Evolutionary conservation across 1,284 basidiomycete genomes (phyloP).

Genomic region (Xerocomus nothofagi): DNA sequence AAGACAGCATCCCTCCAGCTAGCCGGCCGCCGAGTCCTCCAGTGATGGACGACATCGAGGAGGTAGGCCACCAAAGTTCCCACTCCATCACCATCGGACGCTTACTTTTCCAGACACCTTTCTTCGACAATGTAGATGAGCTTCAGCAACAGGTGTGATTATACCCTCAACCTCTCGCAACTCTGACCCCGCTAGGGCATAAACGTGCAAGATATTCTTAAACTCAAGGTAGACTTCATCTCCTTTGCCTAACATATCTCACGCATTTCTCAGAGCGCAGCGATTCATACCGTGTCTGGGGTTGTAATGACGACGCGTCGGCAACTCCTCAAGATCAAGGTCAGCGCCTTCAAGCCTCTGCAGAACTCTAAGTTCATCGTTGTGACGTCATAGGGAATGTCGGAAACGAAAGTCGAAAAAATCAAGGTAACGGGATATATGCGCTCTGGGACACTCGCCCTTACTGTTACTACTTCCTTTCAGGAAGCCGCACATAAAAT

Average conservation of each 20-base stretch:
- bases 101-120: slow-evolving; percentile 44
- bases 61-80: slow-evolving; percentile 31
- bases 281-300: slow-evolving; percentile 78
- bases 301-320: slow-evolving; percentile 85
- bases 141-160: slow-evolving; percentile 80
- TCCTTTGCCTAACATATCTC: neutral
- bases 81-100: neutral
- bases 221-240: slow-evolving; percentile 69
- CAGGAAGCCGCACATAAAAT: slow-evolving; percentile 88
- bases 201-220: slow-evolving; percentile 90
- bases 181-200: slow-evolving; percentile 64
- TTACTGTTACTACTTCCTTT: neutral
- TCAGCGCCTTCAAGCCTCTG: slow-evolving; percentile 31
- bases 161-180: neutral
- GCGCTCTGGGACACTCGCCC: slow-evolving; percentile 13
- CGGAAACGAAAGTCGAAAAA: slow-evolving; percentile 93
- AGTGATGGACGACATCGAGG: slow-evolving; percentile 44
- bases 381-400: slow-evolving; percentile 62
- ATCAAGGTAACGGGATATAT: slow-evolving; percentile 66
- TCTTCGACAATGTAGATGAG: slow-evolving; percentile 82
- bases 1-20: slow-evolving; percentile 35
- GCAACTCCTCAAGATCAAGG: slow-evolving; percentile 91
- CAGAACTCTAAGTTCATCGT: slow-evolving; percentile 6
- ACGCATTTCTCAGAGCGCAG: slow-evolving; percentile 50
- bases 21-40: slow-evolving; percentile 42